These are phyloP conservation scores for Leishmania martiniquensis DNA, from an alignment of 208 protist genomes.

Conservation along the genomic window DNA sequence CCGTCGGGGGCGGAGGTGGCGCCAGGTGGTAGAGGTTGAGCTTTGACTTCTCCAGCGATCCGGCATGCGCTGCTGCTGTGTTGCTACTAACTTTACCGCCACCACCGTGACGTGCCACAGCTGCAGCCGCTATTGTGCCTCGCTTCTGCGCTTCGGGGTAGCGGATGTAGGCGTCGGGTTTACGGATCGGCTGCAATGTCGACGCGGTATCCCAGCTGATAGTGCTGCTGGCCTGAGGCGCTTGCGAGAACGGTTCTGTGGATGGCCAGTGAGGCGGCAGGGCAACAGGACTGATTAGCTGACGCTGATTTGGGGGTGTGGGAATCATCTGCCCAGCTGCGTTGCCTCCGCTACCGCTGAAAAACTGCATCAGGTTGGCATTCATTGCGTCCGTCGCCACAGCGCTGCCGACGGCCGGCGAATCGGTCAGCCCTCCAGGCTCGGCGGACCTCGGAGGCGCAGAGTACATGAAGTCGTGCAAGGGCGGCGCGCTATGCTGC, in stretches of 20 bases:
- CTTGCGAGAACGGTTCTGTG: neutral
- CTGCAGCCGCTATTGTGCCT: neutral
- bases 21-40: neutral
- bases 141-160: slow-evolving; percentile 6
- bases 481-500: neutral
- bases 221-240: neutral
- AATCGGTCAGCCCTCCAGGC: neutral
- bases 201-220: neutral
- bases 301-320: neutral
- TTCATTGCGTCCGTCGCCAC: too few relatives aligned
- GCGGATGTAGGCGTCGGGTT: slow-evolving; percentile 4
- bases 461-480: neutral
- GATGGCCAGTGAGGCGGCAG: neutral
- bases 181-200: neutral
- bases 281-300: neutral
- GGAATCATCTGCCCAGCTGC: neutral
- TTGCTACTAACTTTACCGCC: neutral
- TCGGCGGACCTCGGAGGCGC: neutral
- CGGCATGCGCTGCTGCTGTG: neutral
- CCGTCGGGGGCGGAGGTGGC: neutral
- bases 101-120: too few relatives aligned
- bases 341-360: neutral
- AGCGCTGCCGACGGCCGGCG: too few relatives aligned
- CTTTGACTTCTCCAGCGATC: neutral
- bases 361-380: neutral